Base-by-base conservation (phyloP, 2,329 filamentous ascomycete genomes). In the Ustulina deusta region DNA sequence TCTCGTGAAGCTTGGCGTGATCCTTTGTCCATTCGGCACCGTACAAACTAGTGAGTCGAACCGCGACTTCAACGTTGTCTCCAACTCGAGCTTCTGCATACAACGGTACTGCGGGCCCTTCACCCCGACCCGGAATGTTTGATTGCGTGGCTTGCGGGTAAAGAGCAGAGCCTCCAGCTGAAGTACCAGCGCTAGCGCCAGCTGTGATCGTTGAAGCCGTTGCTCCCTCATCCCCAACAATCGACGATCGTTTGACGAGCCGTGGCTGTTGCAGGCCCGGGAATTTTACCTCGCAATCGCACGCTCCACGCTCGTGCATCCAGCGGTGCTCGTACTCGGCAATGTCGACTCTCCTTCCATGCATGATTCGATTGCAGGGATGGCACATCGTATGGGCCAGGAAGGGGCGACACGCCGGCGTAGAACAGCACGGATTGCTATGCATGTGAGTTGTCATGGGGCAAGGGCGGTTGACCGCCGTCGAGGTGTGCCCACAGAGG, bases 401-500 rank as follows among this genome's bases (percentile, higher is more conserved):
- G 48, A 78, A 75, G 1, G 79, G 77, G 6, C 78, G 76, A 5
- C 66, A 65, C 5, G 76, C 78, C 1, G 77, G 73, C 10, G 51
- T 66, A 3, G 70, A 48, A 65, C 82, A 83, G 32, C 78, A 71
- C 0, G 80, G 79, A 61, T 80, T 79, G 32, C 70, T 77, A 67
- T 79, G 74, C 5, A 74, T 66, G 4, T 75, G 72, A 0, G 82
- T 83, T 0, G 81, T 83, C 66, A 82, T 54, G 0, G 84, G 84
- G 68, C 84, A 86, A 2, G 78, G 74, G 0, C 81, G 79, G 54
- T 83, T 76, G 11, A 81, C 76, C 0, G 79, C 75, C 3, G 79
- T 46, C 6, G 80, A 81, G 55, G 79, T 81, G 74, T 86, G 84
- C 17, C 83, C 84, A 72, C 84, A 86, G 38, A 75, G 79, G 74